Base-by-base conservation (phyloP, 352 stramenopile species). In the Globisporangium acanthophoron region DNA sequence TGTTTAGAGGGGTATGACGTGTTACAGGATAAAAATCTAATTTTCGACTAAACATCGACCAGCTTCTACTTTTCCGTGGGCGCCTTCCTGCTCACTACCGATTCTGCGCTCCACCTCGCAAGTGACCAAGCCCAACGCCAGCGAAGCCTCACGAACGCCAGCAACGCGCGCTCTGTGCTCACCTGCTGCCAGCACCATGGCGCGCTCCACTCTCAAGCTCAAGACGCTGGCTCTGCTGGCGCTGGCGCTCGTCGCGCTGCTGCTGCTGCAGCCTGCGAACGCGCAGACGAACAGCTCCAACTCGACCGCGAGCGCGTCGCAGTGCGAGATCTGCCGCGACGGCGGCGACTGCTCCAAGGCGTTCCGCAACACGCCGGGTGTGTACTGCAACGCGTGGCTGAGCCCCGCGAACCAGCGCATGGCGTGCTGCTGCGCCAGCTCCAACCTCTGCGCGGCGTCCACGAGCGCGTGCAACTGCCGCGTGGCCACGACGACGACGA, bases 381-480 rank as follows among this genome's bases (percentile, higher is more conserved):
- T 77, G 54, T 90, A 70, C 61, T 90, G 80, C 61, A 70, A 73
- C 59, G 62, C 66, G 37, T 90, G 71, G 73, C 63, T 88, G 16
- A 70, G 71, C 64, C 33, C 52, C n/a, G 59, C 56, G 1, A 67
- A 46, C 41, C 61, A 70, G 21, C 61, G 61, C 21, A 64, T 66
- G 39, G 62, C 77, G 21, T 90, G 79, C 62, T 89, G 76, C 66
- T 87, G 76, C 47, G 62, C 79, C 24, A 59, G 56, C 57, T 54
- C 21, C 18, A 64, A 70, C 11, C 65, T 71, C 53, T 82, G 70
- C 56, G 39, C 51, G 15, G 58, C 59, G 15, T 71, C 45, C 51
- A 78, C 60, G 39, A 73, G 69, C 43, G 59, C 70, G 20, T 89
- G 77, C 68, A 62, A 64, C 20, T 85, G 70, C 63, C 27, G 40